Base-by-base conservation (phyloP, 2,329 filamentous ascomycete genomes). In the Pseudogymnoascus verrucosus region DNA sequence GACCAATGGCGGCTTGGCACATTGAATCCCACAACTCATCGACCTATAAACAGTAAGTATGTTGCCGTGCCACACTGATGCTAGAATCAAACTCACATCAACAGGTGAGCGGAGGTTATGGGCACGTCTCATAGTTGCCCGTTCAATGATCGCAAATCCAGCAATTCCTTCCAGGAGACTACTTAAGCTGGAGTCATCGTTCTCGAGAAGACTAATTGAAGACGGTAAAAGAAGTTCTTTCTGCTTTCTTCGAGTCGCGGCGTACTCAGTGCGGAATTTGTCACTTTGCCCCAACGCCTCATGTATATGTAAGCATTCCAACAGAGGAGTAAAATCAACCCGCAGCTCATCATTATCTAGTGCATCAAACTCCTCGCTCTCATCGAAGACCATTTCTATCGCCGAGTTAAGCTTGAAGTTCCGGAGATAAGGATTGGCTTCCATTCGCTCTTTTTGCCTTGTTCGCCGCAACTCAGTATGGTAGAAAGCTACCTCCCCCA, bases 21-120 rank as follows among this genome's bases (percentile, higher is more conserved):
- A 98, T 95, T 0, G 93, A 97, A 71, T 98, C 93, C 95, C 95
- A 99, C 1, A 99, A 79, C 76, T 98, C 95, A 72, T 99, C 95
- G n/a, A 97, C 87, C 89, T 93, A 66, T 23, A 63, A 62, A 72
- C 39, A 72, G 67, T 39, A 39, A 12, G 34, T 23, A 14, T 23
- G 34, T 31, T 23, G 19, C 21, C n/a, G 2, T 14, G n/a, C n/a
- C 28, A 36, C 40, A 62, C 7, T 8, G 36, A 11, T 23, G 51
- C 14, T 5, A 63, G 51, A 19, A 14, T 14, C 4, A 5, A 12
- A 72, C 84, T 75, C 75, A 93, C 93, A 78, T 99, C 95, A 68
- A 90, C 85, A 10, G 85, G 79, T 28, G 91, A 89, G 67, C 95
- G 87, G 60, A 99, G 79, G 71, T 95, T 90, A 1, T 91, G 90